These are phyloP conservation scores for Lactifluus subvellereus DNA, from an alignment of 768 basidiomycete species.

Conservation along the genomic window DNA sequence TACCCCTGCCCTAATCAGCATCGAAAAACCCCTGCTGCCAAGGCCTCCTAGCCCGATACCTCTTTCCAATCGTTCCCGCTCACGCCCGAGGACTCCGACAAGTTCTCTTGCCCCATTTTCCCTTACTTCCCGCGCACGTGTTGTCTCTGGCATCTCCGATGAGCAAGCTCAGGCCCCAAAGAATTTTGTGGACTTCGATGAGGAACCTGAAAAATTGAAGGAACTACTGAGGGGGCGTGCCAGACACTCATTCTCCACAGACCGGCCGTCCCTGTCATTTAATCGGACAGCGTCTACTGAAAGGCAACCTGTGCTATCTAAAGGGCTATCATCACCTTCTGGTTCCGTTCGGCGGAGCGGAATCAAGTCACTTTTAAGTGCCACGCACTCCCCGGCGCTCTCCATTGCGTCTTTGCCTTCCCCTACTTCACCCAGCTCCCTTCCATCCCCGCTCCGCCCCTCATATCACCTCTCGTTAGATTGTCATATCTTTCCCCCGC, in stretches of 20 bases:
- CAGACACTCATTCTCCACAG: constrained; percentile 34
- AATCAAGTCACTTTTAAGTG: constrained; percentile 42
- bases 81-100: constrained; percentile 15
- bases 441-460: constrained; percentile 18
- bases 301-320: constrained; percentile 18
- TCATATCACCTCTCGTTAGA: constrained; percentile 24
- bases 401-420: constrained; percentile 11
- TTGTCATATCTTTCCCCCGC: constrained; percentile 44
- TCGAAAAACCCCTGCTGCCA: constrained; percentile 12
- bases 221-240: constrained; percentile 57
- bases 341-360: constrained; percentile 29
- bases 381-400: constrained; percentile 30
- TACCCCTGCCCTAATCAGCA: neutral
- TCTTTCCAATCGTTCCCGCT: constrained; percentile 18
- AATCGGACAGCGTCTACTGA: constrained; percentile 31
- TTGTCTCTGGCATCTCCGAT: constrained; percentile 65
- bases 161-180: constrained; percentile 73
- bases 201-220: constrained; percentile 71
- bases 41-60: constrained; percentile 7
- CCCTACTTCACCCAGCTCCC: constrained; percentile 7
- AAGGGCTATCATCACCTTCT: constrained; percentile 21
- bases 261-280: constrained; percentile 30
- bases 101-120: constrained; percentile 41
- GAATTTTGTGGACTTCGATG: constrained; percentile 76
- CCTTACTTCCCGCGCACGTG: constrained; percentile 50